Conservation (phyloP, 306 rosid genomes). For the Lablab purpureus region DNA sequence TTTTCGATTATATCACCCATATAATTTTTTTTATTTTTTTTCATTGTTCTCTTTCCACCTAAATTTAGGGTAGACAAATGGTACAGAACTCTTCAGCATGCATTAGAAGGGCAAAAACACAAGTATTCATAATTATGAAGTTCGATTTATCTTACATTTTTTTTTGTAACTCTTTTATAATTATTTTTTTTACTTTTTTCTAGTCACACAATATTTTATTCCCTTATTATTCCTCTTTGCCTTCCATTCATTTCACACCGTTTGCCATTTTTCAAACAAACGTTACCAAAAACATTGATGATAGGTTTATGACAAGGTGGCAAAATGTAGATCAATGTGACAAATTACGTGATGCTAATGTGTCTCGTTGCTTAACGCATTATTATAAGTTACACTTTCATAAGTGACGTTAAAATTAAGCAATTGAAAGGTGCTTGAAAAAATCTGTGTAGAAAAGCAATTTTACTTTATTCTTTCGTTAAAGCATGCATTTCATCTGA, state of each 20-base stretch:
- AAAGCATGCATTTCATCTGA: not conserved
- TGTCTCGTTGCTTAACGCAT: constrained; percentile 2
- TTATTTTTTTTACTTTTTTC: not conserved
- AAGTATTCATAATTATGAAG: too few species aligned
- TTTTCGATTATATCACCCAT: too few species aligned
- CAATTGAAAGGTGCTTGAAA: not conserved
- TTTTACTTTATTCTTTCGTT: not conserved
- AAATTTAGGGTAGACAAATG: too few species aligned
- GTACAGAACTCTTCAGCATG: too few species aligned
- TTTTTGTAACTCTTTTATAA: not conserved
- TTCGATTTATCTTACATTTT: not conserved
- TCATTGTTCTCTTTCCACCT: too few species aligned
- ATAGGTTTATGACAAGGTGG: constrained; percentile 13
- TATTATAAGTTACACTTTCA: not conserved
- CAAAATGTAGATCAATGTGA: constrained; percentile 22
- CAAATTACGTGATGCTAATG: constrained; percentile 22
- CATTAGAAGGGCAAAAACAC: too few species aligned
- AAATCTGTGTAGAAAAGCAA: too few species aligned
- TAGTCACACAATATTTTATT: not conserved
- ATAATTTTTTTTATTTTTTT: too few species aligned
- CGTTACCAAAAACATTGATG: too few species aligned
- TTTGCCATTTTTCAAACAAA: not conserved
- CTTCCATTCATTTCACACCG: not conserved
- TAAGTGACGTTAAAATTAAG: constrained; percentile 13
- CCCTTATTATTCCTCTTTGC: not conserved